Base-by-base conservation (phyloP, 352 stramenopile genomes). In the Phytophthora nicotianae region DNA sequence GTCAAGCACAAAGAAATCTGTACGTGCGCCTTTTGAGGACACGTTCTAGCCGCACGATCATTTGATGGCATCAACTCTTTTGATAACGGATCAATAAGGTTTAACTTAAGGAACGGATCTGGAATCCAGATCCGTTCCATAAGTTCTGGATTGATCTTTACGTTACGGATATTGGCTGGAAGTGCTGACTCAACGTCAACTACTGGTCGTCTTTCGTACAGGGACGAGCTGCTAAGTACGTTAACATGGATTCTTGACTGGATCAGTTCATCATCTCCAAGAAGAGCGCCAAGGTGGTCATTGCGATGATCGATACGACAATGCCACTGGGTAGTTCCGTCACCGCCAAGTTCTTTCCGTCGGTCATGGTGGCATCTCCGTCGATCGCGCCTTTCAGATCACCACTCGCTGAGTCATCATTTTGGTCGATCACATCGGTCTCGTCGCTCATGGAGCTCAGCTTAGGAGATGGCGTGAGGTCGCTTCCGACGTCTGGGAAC, bases 341-440 rank as follows among this genome's bases (percentile, higher is more conserved):
- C 13, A 27, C 21, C 56, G 37, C 29, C 21, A 21, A 40, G 2
- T 48, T 41, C 32, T 48, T 13, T 37, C 58, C 46, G 5, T 56
- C 24, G 20, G 27, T 20, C 64, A 64, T 64, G 45, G 62, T 64
- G 17, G 21, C 33, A 29, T 64, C 51, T 50, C 29, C 40, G 9
- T 48, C 40, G 23, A 60, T 21, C 11, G 41, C 40, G 5, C 20
- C 38, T 32, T 59, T 38, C 29, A 47, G 14, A 2, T 38, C 55
- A 8, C 32, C 42, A 19, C 33, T 57, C 11, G 33, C 40, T 16
- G 37, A 46, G 9, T 29, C 38, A 23, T 16, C 40, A 5, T 23
- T 26, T 33, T 60, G 17, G 23, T 55, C 55, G 26, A 57, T 58
- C 10, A 27, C 45, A 27, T 42, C n/a, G 1, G 51, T 56, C 14